Evolutionary conservation across 2,329 filamentous ascomycete species (phyloP).

Genomic region (Diaporthe sp.): DNA sequence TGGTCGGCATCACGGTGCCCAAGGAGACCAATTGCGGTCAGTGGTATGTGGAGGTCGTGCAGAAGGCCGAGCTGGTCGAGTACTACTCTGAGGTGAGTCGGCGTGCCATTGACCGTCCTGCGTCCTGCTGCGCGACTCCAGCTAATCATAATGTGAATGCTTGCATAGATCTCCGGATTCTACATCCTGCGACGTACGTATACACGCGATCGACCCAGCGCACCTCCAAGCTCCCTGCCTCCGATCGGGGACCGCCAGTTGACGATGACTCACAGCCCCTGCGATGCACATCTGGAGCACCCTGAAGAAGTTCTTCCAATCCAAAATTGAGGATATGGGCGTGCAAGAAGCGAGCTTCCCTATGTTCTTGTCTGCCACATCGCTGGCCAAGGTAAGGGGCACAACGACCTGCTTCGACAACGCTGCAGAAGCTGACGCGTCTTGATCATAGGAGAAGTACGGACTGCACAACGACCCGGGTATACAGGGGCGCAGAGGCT

Average conservation of each 20-base stretch:
- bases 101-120: background rate
- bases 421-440: background rate
- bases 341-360: conserved; percentile 98
- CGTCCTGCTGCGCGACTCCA: background rate
- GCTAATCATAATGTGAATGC: conserved; percentile 1
- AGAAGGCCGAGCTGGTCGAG: conserved; percentile 97
- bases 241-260: conserved; percentile 59
- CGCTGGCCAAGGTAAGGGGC: conserved; percentile 85
- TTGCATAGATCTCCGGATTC: conserved; percentile 87
- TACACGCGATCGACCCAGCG: background rate
- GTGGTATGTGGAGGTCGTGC: conserved; percentile 98
- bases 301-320: conserved; percentile 77
- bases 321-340: conserved; percentile 88
- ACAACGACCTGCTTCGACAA: no score
- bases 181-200: conserved; percentile 81
- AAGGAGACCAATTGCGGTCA: conserved; percentile 32
- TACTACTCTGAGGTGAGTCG: conserved; percentile 75
- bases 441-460: conserved; percentile 17
- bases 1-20: conserved; percentile 52
- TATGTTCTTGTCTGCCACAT: conserved; percentile 93
- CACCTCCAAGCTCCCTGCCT: background rate
- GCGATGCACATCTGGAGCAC: conserved; percentile 75
- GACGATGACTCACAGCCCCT: conserved; percentile 31
- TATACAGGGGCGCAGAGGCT: background rate
- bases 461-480: background rate